Evolutionary conservation across 73 alveolate genomes (phyloP), one percentile per base, ranked within the genome.

Genomic region (Breviolum minutum): DNA sequence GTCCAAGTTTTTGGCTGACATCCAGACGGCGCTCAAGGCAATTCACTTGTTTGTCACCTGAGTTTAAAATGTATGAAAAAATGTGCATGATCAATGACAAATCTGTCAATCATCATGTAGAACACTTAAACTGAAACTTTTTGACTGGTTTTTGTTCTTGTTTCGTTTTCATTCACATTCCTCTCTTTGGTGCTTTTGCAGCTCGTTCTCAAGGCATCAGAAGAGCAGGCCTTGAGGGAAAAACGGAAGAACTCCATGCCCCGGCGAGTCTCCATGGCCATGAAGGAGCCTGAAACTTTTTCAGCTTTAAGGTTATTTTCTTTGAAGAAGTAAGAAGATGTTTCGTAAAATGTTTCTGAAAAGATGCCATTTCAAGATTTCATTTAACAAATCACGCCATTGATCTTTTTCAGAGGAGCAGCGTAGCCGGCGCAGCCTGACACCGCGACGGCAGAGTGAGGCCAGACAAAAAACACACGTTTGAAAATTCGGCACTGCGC

Each of bases 351-450:
- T n/a, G n/a, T n/a, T n/a, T n/a, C n/a, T n/a, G n/a, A n/a, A n/a
- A n/a, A n/a, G n/a, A n/a, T n/a, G 54, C 3, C 3, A 40, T 40
- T 40, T 40, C 54, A 40, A 40, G 54, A 40, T 40, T 40, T 40
- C 83, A 73, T n/a, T n/a, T 14, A 73, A 73, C n/a, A 26, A 73
- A 20, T 48, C 81, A 71, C 81, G 26, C 26, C 81, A 22, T 22
- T 22, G 10, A 26, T 2, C 61, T 17, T 8, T 32, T 30, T 20
- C 24, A 62, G 81, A 64, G 80, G 77, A 48, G 69, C 70, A 66
- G 83, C 84, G 95, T n/a, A 69, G 86, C 76, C 95, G 83, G 29
- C 95, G 95, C 48, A 89, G 95, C 86, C 61, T 89, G 95, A 89
- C 95, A 48, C 95, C 95, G 7, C 86, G 95, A 71, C 68, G 95